phyloP scores from a whole-genome alignment of 257 asterid species.

The Nicotiana otophora region DNA sequence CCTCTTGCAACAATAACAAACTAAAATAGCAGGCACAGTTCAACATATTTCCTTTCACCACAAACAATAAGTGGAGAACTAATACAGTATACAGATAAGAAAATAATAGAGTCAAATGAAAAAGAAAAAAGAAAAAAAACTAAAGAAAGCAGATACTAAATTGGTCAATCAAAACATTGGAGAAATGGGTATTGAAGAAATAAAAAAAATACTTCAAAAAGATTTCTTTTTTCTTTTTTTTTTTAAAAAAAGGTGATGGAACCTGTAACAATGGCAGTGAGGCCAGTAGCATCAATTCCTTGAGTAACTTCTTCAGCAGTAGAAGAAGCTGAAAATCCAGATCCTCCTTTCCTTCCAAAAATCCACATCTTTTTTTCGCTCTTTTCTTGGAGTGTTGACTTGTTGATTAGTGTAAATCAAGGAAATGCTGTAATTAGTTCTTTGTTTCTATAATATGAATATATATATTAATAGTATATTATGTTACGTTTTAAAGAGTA shows the following conservation, averaged over 20 bases:
- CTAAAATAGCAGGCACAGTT: too few relatives aligned
- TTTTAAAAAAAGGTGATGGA: too few relatives aligned
- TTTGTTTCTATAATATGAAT: neutral
- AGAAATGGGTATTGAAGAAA: neutral
- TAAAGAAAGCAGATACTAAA: too few relatives aligned
- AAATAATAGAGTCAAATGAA: neutral
- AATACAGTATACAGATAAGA: neutral
- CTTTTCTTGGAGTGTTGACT: neutral
- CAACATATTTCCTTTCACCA: too few relatives aligned
- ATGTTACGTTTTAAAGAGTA: neutral
- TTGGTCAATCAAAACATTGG: neutral
- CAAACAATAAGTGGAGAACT: too few relatives aligned
- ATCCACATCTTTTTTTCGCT: conserved; percentile 40
- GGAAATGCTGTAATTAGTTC: neutral
- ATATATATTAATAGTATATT: neutral
- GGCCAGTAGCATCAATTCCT: conserved; percentile 53
- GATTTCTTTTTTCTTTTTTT: too few relatives aligned
- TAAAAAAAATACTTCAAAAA: neutral
- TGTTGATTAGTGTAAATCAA: neutral
- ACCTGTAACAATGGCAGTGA: conserved; percentile 68
- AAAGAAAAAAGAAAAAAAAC: neutral
- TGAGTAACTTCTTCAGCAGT: conserved; percentile 53
- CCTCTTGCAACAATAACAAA: too few relatives aligned
- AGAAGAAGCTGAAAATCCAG: conserved; percentile 53
- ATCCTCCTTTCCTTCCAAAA: conserved; percentile 44